Base-by-base conservation (phyloP, 2,329 filamentous ascomycete genomes). In the Colletotrichum zoysiae region DNA sequence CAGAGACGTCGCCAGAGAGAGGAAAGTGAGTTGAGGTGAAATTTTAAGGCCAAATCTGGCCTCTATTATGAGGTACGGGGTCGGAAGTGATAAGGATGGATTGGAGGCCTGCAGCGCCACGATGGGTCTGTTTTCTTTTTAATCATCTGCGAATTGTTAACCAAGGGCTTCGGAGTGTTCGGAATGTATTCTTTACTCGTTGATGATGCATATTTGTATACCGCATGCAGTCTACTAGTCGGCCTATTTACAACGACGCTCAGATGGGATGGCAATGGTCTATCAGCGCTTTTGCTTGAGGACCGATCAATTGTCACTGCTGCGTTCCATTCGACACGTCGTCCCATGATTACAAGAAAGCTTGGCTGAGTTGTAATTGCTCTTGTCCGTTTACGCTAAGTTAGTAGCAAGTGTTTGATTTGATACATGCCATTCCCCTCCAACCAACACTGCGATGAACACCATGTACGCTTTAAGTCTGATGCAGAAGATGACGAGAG, bases 1-100 rank as follows among this genome's bases (percentile, higher is more conserved):
- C n/a, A 84, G 80, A 70, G 84, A 86, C 74, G 79, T 83, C 7
- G 81, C 84, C 3, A 83, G 85, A 44, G 86, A 87, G 76, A 83
- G 88, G 72, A 89, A 82, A 75, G 67, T 77, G 35, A 78, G 76
- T 18, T 60, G 79, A 74, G 23, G 65, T 44, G n/a, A 12, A 50
- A 30, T 20, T 8, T 12, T 23, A 33, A 33, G 16, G 40, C 6
- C 35, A 38, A 20, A 3, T 23, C 2, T 23, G n/a, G 12, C 35
- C 55, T 57, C 1, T 8, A 42, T 18, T n/a, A 55, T 9, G 26
- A 20, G 18, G 50, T 26, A 18, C 38, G 35, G 38, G 23, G 12
- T 20, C 38, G 35, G n/a, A 42, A 14, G 56, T 1, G 7, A n/a
- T 18, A 5, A 42, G 14, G 20, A 40, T 14, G 16, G 30, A 9